A percentile compares a stretch with the other conserved stretches of the same genome.
These are phyloP conservation scores for Metarhizium humberi DNA, from an alignment of 2,329 filamentous ascomycete species.

Conservation along the genomic window DNA sequence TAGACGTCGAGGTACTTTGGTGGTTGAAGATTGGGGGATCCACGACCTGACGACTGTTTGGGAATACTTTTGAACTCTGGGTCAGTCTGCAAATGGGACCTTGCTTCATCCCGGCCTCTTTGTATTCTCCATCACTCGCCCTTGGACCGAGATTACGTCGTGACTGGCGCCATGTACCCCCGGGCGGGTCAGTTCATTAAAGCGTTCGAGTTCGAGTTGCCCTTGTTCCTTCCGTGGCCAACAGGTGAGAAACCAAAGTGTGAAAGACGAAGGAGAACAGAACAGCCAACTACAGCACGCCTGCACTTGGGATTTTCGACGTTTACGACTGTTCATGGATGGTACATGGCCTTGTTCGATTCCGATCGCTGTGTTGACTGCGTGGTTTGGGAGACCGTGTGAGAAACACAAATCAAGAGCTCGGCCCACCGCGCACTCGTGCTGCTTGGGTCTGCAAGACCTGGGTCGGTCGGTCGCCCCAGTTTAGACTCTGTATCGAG, in stretches of 20 bases:
- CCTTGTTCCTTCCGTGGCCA: neutral
- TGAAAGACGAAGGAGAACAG: neutral
- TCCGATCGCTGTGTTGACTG: no score
- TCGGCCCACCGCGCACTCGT: no score
- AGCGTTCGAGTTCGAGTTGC: neutral
- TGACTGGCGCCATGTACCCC: neutral
- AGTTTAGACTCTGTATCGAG: neutral
- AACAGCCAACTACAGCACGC: no score
- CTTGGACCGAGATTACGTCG: neutral
- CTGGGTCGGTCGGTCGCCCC: neutral
- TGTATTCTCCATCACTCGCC: conserved; percentile 1
- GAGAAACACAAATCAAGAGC: no score
- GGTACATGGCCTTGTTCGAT: no score
- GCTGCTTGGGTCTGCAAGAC: neutral
- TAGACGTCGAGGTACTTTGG: neutral
- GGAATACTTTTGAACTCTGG: neutral
- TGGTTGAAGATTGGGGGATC: neutral
- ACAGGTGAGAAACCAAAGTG: neutral
- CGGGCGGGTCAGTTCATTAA: conserved; percentile 6
- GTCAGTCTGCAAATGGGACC: neutral
- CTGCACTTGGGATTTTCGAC: no score
- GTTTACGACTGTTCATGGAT: no score
- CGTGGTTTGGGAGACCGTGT: no score
- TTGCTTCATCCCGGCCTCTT: neutral
- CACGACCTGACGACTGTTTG: neutral